Conservation (phyloP, 1,284 basidiomycete genomes). For the Phenoliferia sp. region DNA sequence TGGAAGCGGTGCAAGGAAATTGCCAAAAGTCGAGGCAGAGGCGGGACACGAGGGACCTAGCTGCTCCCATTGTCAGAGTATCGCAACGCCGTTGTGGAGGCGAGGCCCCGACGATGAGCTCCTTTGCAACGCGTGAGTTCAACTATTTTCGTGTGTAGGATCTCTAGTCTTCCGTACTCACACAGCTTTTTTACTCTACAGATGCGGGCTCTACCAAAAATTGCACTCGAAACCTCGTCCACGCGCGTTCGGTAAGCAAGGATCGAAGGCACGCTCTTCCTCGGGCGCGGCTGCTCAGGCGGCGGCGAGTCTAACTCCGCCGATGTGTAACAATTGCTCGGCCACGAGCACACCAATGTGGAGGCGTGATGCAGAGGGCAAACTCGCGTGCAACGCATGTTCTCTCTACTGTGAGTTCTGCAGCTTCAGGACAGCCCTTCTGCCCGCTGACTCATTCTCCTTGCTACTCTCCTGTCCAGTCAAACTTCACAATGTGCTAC, state of each 20-base stretch:
- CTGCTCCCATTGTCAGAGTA: conserved; percentile 28
- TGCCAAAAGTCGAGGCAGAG: conserved; percentile 14
- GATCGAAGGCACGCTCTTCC: conserved; percentile 12
- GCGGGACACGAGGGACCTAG: conserved; percentile 26
- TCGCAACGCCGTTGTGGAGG: conserved; percentile 33
- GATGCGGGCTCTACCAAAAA: conserved; percentile 33
- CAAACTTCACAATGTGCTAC: conserved; percentile 30
- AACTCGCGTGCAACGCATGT: conserved; percentile 32
- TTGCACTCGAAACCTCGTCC: conserved; percentile 30
- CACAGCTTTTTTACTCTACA: neutral
- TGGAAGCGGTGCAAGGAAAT: conserved; percentile 9
- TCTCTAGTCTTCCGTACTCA: too few relatives aligned
- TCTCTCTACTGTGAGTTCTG: conserved; percentile 26
- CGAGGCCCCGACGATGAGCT: conserved; percentile 32
- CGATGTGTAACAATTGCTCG: conserved; percentile 31
- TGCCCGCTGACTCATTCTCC: neutral
- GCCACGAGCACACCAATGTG: conserved; percentile 33
- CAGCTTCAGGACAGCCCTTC: too few relatives aligned
- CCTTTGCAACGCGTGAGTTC: conserved; percentile 32
- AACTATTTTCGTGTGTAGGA: neutral
- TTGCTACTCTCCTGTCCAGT: conserved; percentile 6
- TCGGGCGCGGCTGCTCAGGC: conserved; percentile 29
- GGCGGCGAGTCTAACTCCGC: conserved; percentile 22
- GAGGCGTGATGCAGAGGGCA: conserved; percentile 27
- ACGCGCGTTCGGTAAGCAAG: conserved; percentile 25